These are phyloP conservation scores for Penicillium psychrosexuale DNA, from an alignment of 2,329 filamentous ascomycete species.

Conservation along the genomic window DNA sequence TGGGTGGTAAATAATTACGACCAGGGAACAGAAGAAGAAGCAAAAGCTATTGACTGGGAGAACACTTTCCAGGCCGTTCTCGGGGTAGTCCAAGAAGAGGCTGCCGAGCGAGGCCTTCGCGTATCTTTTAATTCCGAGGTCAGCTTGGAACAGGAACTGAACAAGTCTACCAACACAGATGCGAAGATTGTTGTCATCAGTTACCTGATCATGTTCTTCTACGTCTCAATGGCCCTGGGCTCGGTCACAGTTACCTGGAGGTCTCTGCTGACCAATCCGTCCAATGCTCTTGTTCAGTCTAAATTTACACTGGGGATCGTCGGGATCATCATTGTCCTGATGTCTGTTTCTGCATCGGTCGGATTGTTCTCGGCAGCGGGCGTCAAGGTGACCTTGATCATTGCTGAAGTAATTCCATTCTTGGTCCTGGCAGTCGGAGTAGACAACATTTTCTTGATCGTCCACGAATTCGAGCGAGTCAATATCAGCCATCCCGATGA, in stretches of 20 bases:
- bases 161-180: slow-evolving; percentile 97
- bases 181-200: slow-evolving; percentile 95
- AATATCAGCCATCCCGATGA: slow-evolving; percentile 90
- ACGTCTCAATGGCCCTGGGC: slow-evolving; percentile 87
- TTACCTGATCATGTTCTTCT: slow-evolving; percentile 98
- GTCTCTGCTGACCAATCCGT: slow-evolving; percentile 76
- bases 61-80: slow-evolving; percentile 70
- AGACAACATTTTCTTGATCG: slow-evolving; percentile 98
- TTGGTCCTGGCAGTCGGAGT: slow-evolving; percentile 94
- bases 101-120: slow-evolving; percentile 70
- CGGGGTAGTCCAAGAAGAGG: slow-evolving; percentile 76
- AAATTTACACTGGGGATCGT: slow-evolving; percentile 95
- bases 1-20: slow-evolving; percentile 90
- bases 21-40: slow-evolving; percentile 68
- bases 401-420: slow-evolving; percentile 97
- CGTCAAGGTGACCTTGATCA: slow-evolving; percentile 93
- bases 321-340: slow-evolving; percentile 90
- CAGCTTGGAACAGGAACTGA: slow-evolving; percentile 90
- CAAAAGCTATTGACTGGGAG: slow-evolving; percentile 85
- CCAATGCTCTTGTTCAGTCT: slow-evolving; percentile 83
- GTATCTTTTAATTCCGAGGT: slow-evolving; percentile 95
- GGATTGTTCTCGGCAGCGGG: slow-evolving; percentile 89
- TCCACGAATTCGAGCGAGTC: slow-evolving; percentile 95
- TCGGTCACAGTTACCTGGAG: slow-evolving; percentile 77
- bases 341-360: slow-evolving; percentile 95